Percentiles rank a stretch among this genome's conserved stretches.
phyloP scores from a whole-genome alignment of 2,329 filamentous ascomycete species.

The Calycina herbarum region DNA sequence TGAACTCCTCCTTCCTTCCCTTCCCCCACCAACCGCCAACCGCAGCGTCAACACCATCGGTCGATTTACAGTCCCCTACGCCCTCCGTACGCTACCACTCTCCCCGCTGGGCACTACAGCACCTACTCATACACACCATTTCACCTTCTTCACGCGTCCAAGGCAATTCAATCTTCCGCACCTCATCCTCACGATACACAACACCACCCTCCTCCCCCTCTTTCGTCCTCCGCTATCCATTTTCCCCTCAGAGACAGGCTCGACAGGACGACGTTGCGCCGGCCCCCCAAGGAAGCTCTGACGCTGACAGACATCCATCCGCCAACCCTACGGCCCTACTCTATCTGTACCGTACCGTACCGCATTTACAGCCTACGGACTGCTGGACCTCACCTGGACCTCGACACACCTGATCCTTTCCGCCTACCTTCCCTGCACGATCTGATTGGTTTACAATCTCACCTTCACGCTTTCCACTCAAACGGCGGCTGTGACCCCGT shows the following conservation, averaged over 20 bases:
- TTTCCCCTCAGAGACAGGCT: not conserved
- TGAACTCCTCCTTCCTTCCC: too few species aligned
- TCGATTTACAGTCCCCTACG: too few species aligned
- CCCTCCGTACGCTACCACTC: too few species aligned
- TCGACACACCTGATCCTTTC: not conserved
- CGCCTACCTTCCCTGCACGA: not conserved
- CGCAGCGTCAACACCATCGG: too few species aligned
- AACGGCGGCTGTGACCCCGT: constrained; percentile 2
- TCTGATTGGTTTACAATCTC: constrained; percentile 5
- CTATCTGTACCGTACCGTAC: not conserved
- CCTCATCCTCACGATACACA: not conserved
- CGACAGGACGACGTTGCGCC: too few species aligned
- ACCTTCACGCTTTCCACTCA: not conserved
- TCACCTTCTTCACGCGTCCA: not conserved
- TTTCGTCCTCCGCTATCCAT: not conserved
- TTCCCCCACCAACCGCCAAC: too few species aligned
- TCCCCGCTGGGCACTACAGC: too few species aligned
- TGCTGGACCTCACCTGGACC: not conserved
- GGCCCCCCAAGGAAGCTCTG: too few species aligned
- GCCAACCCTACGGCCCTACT: not conserved
- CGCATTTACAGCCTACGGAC: not conserved
- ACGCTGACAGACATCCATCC: not conserved
- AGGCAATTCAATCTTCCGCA: not conserved
- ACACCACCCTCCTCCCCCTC: not conserved
- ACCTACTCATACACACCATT: not conserved